Conservation (phyloP, 768 basidiomycete species). For the Russula griseocarnosa region DNA sequence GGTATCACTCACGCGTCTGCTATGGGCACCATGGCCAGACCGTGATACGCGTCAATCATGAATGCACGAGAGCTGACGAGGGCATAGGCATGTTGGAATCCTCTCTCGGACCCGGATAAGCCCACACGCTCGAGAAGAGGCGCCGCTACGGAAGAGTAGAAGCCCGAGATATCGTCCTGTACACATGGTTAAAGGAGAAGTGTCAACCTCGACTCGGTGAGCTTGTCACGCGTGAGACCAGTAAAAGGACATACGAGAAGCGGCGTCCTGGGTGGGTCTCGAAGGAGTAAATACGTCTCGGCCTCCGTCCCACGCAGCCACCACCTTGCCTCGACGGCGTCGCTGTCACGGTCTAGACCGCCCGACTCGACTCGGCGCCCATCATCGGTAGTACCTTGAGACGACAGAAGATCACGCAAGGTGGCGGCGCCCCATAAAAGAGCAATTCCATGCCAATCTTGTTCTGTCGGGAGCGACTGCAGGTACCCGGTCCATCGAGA, state of each 20-base stretch:
- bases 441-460: slow-evolving; percentile 29
- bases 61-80: slow-evolving; percentile 83
- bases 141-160: slow-evolving; percentile 16
- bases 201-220: not conserved
- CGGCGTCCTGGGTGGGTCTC: slow-evolving; percentile 5
- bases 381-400: not conserved
- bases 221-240: not conserved
- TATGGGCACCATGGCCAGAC: slow-evolving; percentile 78
- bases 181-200: not conserved
- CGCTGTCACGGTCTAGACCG: slow-evolving; percentile 16
- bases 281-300: slow-evolving; percentile 16
- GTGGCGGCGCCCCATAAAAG: slow-evolving; percentile 30
- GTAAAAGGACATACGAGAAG: slow-evolving; percentile 18
- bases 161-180: slow-evolving; percentile 21
- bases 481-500: slow-evolving; percentile 34
- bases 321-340: slow-evolving; percentile 21
- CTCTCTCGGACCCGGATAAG: slow-evolving; percentile 34
- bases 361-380: not conserved
- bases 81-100: slow-evolving; percentile 53
- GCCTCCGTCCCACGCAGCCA: slow-evolving; percentile 27
- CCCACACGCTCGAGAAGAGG: slow-evolving; percentile 31
- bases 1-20: slow-evolving; percentile 64
- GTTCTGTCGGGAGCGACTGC: slow-evolving; percentile 28
- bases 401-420: slow-evolving; percentile 13
- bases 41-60: slow-evolving; percentile 76